Percentiles rank a stretch among this genome's conserved stretches.
Conservation (phyloP, 108 stramenopile genomes). For the Cyclotella cryptica region DNA sequence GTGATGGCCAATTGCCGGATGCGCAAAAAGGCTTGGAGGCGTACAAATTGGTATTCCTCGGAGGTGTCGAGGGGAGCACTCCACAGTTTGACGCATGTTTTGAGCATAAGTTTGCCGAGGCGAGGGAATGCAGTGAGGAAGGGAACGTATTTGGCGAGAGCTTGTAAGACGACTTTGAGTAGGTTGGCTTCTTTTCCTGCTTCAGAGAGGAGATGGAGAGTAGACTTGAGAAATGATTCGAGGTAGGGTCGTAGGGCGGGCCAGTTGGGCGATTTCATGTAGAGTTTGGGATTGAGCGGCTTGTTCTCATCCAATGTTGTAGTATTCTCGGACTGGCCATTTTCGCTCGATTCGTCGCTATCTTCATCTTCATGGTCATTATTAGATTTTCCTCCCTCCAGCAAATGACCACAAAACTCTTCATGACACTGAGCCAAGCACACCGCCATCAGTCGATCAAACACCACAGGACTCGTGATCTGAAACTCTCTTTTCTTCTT, state of each 20-base stretch:
- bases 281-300: constrained; percentile 77
- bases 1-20: constrained; percentile 94
- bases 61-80: constrained; percentile 77
- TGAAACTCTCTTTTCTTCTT: constrained; percentile 58
- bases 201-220: constrained; percentile 77
- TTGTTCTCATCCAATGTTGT: constrained; percentile 62
- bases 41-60: constrained; percentile 84
- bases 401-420: constrained; percentile 79
- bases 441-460: constrained; percentile 81
- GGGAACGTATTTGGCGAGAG: constrained; percentile 78
- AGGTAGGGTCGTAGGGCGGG: constrained; percentile 60
- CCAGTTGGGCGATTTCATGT: constrained; percentile 69
- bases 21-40: constrained; percentile 90
- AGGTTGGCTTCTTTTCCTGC: constrained; percentile 84
- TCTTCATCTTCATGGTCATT: constrained; percentile 43
- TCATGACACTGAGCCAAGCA: constrained; percentile 73
- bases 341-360: constrained; percentile 41
- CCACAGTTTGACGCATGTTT: constrained; percentile 83
- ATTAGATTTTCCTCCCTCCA: constrained; percentile 40
- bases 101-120: constrained; percentile 74
- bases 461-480: constrained; percentile 75
- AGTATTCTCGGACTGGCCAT: constrained; percentile 26
- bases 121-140: constrained; percentile 88
- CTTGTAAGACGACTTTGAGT: constrained; percentile 72
- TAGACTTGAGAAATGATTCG: constrained; percentile 75